phyloP scores from a whole-genome alignment of 2,329 filamentous ascomycete species.

The Periconia sp. region DNA sequence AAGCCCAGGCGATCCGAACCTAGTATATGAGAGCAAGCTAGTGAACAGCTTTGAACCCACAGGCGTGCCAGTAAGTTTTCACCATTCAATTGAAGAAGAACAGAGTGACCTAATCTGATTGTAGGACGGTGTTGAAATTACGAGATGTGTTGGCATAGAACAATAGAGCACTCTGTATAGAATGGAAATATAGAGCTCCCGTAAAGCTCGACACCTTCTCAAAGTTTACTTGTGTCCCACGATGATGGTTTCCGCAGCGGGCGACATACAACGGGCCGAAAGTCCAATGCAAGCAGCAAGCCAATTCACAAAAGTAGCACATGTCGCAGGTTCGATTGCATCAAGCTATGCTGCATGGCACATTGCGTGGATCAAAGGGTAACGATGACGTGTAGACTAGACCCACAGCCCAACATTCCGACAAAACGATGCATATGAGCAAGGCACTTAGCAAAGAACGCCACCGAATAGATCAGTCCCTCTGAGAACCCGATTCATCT shows the following conservation, averaged over 20 bases:
- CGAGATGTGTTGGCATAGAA: slow-evolving; percentile 55
- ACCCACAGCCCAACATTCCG: slow-evolving; percentile 11
- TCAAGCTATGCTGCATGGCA: too few species aligned
- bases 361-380: slow-evolving; percentile 5
- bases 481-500: not conserved
- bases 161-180: slow-evolving; percentile 4
- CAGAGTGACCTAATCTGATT: slow-evolving; percentile 10
- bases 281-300: too few species aligned
- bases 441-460: too few species aligned
- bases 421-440: slow-evolving; percentile 8
- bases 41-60: slow-evolving; percentile 72
- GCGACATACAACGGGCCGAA: too few species aligned
- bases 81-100: slow-evolving; percentile 2
- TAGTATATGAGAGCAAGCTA: slow-evolving; percentile 70
- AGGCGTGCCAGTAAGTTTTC: slow-evolving; percentile 64
- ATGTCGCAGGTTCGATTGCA: not conserved
- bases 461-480: too few species aligned
- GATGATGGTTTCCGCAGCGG: too few species aligned
- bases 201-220: not conserved
- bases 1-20: slow-evolving; percentile 64
- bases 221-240: too few species aligned
- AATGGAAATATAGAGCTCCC: not conserved
- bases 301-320: too few species aligned
- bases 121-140: slow-evolving; percentile 72
- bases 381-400: slow-evolving; percentile 42